Evolutionary conservation across 148 eudicot species (phyloP), one percentile per base, ranked within the genome.

Genomic region (Salicornia ramosissima): DNA sequence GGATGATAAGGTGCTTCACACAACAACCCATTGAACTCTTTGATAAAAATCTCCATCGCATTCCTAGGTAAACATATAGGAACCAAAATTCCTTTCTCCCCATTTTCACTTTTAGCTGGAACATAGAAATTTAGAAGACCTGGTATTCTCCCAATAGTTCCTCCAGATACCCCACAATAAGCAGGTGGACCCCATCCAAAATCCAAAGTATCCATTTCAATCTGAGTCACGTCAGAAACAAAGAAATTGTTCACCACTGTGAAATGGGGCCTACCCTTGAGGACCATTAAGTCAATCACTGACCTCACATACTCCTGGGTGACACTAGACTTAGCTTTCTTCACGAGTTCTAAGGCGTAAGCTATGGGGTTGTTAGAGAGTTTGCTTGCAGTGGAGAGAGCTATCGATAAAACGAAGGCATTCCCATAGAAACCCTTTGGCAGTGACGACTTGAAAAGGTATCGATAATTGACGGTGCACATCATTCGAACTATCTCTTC

Each of bases 381-480:
- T 64, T 53, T 70, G 7, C 64, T 60, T 0, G 83, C 87, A 9
- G 75, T 60, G 3, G 89, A 79, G 21, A 79, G 28, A 0, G 80
- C 85, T 28, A 69, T 65, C 0, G 82, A 74, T 1, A 76, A 67
- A 0, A 70, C 78, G 8, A 79, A 69, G 1, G 82, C 80, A 5
- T 86, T 86, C 3, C 89, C 89, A 30, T 83, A 79, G 65, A 50
- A 86, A 8, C 89, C 89, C 4, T 45, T 1, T 0, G 86, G 89
- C 5, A 85, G 47, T 5, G 79, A 71, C 1, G 78, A 79, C 54
- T 76, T 68, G 54, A 63, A 34, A 50, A 24, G 25, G 58, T 71
- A 24, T 3, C 88, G 80, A 12, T 64, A 51, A 29, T 70, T 75
- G 25, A 80, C 67, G 0, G 67, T 45, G 69, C 71, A 72, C 10